A percentile compares a stretch with the other conserved stretches of the same genome.
Conservation (phyloP, 2,329 filamentous ascomycete genomes). For the Pseudocercospora fijiensis region DNA sequence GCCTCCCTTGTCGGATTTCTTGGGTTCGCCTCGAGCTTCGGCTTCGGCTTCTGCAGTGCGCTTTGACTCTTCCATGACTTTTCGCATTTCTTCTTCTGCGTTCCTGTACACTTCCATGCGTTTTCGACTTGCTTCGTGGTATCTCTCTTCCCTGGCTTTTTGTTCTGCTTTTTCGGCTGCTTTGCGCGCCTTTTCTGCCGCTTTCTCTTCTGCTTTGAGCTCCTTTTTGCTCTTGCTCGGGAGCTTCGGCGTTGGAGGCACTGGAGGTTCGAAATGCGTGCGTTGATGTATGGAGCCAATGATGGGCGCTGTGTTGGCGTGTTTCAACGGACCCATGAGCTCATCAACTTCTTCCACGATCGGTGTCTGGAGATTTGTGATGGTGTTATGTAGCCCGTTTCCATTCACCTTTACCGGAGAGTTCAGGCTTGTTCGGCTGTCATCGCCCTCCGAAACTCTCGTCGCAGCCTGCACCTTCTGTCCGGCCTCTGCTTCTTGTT, state of each 20-base stretch:
- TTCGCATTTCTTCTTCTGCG: conserved; percentile 63
- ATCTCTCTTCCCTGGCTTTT: conserved; percentile 45
- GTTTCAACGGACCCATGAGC: conserved; percentile 60
- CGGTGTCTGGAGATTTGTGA: conserved; percentile 23
- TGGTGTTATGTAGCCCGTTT: conserved; percentile 35
- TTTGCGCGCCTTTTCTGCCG: conserved; percentile 60
- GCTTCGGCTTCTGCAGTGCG: conserved; percentile 57
- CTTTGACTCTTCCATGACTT: conserved; percentile 66
- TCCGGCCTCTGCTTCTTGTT: conserved; percentile 77
- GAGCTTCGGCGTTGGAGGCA: conserved; percentile 46
- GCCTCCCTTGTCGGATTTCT: conserved; percentile 33
- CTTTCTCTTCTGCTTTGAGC: conserved; percentile 54
- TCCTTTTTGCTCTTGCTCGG: conserved; percentile 70
- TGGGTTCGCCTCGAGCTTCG: conserved; percentile 32
- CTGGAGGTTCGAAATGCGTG: conserved; percentile 36
- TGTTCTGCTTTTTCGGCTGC: conserved; percentile 59
- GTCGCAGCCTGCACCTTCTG: conserved; percentile 45
- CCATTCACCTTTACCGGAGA: conserved; percentile 27
- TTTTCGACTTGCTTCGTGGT: conserved; percentile 37
- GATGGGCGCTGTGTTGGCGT: conserved; percentile 64
- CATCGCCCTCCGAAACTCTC: conserved; percentile 42
- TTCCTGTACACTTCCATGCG: conserved; percentile 58
- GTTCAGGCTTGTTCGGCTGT: conserved; percentile 27
- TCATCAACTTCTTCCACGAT: conserved; percentile 16
- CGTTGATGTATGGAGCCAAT: conserved; percentile 12